Base-by-base conservation (phyloP, 2,329 filamentous ascomycete genomes). In the Alternaria hordeiaustralica region DNA sequence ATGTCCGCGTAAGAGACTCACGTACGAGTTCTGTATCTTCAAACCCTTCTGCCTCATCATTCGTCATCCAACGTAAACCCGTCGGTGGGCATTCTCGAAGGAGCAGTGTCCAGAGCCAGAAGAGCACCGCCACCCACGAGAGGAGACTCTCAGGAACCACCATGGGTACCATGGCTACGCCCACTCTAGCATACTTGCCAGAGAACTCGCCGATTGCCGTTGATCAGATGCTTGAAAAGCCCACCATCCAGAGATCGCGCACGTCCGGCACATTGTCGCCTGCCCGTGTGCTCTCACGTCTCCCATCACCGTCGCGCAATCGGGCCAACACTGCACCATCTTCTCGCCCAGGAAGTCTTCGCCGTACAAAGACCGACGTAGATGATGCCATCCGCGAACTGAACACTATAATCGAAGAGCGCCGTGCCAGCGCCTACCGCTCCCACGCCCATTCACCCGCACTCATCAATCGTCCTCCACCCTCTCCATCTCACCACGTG, bases 321-420 rank as follows among this genome's bases (percentile, higher is more conserved):
- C 80, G 71, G 49, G 78, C 73, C 36, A 78, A 72, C 73, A 81
- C 71, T 58, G 78, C 76, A 33, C 76, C 69, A 30, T 75, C 69
- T 13, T 73, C 73, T 25, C 77, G 80, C 30, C 76, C 76, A 12
- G 71, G 70, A 10, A 80, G 79, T 23, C 69, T 81, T 6, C 79
- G 81, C 12, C 77, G 79, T 61, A 71, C 68, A 45, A 79, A 69
- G 44, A 75, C 72, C 20, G 80, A 82, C 50, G 73, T 84, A 9
- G 83, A 85, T 33, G 78, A 80, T 36, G 83, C 82, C 13, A 82
- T 84, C 56, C 77, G 81, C 4, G 83, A 84, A 69, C 78, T 84
- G 59, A 84, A 85, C 71, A 84, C 81, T 21, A 84, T 84, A 55
- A 79, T 84, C 53, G 82, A 84, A 68, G 82, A 84, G 67, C 79